Conservation (phyloP, 2,329 filamentous ascomycete genomes). For the Penicillium sp. region DNA sequence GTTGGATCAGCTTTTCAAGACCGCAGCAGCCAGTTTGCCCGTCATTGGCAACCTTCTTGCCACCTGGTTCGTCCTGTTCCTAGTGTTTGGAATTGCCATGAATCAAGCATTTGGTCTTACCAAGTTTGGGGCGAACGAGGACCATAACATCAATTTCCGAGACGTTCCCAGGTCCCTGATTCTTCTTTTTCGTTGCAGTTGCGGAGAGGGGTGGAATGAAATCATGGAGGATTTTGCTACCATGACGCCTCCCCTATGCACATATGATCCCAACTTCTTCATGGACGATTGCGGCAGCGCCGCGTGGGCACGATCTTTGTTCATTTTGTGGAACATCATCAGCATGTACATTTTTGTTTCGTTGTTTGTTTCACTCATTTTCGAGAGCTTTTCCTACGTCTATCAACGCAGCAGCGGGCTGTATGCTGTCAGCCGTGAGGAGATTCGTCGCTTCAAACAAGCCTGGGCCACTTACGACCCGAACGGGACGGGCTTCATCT, state of each 20-base stretch:
- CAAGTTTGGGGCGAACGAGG: constrained; percentile 68
- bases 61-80: constrained; percentile 94
- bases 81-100: constrained; percentile 92
- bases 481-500: constrained; percentile 82
- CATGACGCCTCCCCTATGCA: constrained; percentile 75
- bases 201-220: constrained; percentile 92
- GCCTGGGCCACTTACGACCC: constrained; percentile 96
- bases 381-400: constrained; percentile 98
- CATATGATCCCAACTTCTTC: constrained; percentile 65
- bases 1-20: constrained; percentile 97
- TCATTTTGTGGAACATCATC: constrained; percentile 96
- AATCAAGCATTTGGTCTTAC: constrained; percentile 95
- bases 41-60: constrained; percentile 87
- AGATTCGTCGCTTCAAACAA: constrained; percentile 95
- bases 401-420: constrained; percentile 95
- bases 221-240: constrained; percentile 93
- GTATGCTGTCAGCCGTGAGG: constrained; percentile 81
- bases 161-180: constrained; percentile 92
- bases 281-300: constrained; percentile 88
- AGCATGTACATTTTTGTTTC: constrained; percentile 99
- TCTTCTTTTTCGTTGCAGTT: constrained; percentile 84
- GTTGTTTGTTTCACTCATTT: constrained; percentile 95
- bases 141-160: constrained; percentile 80
- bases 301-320: constrained; percentile 79
- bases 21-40: constrained; percentile 85